Percentiles rank a stretch among this genome's conserved stretches.
Evolutionary conservation across 2,329 filamentous ascomycete species (phyloP).

Genomic region (Lasiodiplodia sp.): DNA sequence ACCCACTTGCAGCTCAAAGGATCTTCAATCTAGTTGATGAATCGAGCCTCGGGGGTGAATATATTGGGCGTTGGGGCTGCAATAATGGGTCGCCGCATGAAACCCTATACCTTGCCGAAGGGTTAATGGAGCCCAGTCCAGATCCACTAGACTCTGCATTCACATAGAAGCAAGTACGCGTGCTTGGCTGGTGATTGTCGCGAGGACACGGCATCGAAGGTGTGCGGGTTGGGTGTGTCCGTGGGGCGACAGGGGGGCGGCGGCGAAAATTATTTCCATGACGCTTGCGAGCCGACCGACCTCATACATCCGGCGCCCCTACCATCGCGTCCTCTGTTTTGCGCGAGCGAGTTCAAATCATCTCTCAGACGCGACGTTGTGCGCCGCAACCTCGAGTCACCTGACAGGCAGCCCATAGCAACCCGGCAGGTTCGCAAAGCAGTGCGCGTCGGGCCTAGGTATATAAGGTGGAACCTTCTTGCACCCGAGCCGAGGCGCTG

Average conservation of each 20-base stretch:
- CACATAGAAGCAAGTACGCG: not conserved
- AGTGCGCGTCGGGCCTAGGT: not conserved
- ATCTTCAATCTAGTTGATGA: not conserved
- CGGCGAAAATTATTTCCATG: slow-evolving; percentile 27
- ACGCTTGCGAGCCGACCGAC: slow-evolving; percentile 17
- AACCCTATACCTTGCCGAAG: not conserved
- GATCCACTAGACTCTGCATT: not conserved
- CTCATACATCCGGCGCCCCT: slow-evolving; percentile 22
- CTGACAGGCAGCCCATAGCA: not conserved
- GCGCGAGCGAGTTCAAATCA: slow-evolving; percentile 11
- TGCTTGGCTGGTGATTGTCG: not conserved
- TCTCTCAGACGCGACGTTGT: slow-evolving; percentile 16
- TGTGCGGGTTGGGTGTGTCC: not conserved
- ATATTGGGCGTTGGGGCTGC: not conserved
- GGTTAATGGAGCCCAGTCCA: not conserved
- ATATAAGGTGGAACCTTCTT: not conserved
- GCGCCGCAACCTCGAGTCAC: not conserved
- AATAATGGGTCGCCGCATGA: not conserved
- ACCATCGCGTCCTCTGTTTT: slow-evolving; percentile 23
- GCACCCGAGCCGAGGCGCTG: slow-evolving; percentile 7
- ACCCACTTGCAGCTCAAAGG: not conserved
- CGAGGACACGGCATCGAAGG: not conserved
- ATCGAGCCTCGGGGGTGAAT: not conserved
- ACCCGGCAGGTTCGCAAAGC: not conserved
- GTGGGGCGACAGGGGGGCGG: not conserved